A percentile compares a stretch with the other conserved stretches of the same genome.
phyloP scores from a whole-genome alignment of 805 yeast species.

The Wickerhamia fluorescens region DNA sequence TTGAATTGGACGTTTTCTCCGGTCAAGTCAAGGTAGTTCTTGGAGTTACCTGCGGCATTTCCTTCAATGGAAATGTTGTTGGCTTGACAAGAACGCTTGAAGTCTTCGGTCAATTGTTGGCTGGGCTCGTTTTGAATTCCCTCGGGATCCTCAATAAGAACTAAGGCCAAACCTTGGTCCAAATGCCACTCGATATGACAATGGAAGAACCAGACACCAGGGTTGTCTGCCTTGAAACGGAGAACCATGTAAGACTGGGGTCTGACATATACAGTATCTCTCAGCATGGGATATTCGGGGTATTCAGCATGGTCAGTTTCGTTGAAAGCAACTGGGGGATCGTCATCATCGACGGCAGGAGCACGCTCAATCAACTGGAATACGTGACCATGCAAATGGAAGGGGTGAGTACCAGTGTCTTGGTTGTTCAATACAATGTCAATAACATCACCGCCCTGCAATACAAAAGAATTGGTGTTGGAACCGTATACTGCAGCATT shows the following conservation, averaged over 20 bases:
- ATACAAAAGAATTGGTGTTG: conserved; percentile 68
- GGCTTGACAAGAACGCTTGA: conserved; percentile 51
- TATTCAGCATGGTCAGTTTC: conserved; percentile 35
- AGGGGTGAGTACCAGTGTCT: conserved; percentile 93
- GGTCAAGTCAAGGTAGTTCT: conserved; percentile 54
- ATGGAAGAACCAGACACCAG: conserved; percentile 99
- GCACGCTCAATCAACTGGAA: conserved; percentile 82
- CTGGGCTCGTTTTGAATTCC: conserved; percentile 44
- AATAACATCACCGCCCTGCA: conserved; percentile 59
- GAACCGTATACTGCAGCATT: conserved; percentile 62
- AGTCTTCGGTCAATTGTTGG: conserved; percentile 58
- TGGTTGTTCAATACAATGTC: conserved; percentile 79
- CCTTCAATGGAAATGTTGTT: conserved; percentile 52
- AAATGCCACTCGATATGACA: conserved; percentile 99
- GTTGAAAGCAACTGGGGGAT: conserved; percentile 51
- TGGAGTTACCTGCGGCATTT: conserved; percentile 84
- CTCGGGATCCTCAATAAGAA: conserved; percentile 77
- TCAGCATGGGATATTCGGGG: conserved; percentile 73
- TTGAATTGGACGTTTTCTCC: conserved; percentile 69
- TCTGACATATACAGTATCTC: conserved; percentile 75
- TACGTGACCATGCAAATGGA: conserved; percentile 92
- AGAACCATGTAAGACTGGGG: conserved; percentile 82
- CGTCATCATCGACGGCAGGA: conserved; percentile 47
- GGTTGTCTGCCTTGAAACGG: conserved; percentile 88
- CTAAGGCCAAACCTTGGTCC: conserved; percentile 84